Conservation (phyloP, 2,329 filamentous ascomycete species). For the Neonectria faginata region DNA sequence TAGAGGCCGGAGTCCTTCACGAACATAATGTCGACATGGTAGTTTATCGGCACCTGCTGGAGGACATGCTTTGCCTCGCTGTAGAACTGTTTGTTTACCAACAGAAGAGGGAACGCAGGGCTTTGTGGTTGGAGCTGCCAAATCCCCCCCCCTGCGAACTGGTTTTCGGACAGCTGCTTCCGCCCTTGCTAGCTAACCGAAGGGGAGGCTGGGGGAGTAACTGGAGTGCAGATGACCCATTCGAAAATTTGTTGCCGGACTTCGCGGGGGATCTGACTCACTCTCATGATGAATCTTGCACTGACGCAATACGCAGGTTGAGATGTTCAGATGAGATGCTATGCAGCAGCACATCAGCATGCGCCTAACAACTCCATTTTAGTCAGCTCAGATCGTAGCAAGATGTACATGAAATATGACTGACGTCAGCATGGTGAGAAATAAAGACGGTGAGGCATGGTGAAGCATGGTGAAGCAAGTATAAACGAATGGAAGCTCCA, state of each 20-base stretch:
- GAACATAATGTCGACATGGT: constrained; percentile 31
- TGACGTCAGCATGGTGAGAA: too few relatives aligned
- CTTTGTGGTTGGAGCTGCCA: neutral
- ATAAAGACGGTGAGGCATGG: too few relatives aligned
- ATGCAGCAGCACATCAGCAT: too few relatives aligned
- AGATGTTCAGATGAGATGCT: too few relatives aligned
- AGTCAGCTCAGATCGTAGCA: too few relatives aligned
- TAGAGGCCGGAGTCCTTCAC: constrained; percentile 22
- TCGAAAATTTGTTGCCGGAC: constrained; percentile 20
- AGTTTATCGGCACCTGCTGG: neutral
- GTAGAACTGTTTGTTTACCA: constrained; percentile 14
- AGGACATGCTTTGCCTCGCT: neutral
- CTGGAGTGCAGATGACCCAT: constrained; percentile 1
- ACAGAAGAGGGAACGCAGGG: neutral
- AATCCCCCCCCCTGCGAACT: neutral
- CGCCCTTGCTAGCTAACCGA: constrained; percentile 16
- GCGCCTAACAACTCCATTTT: too few relatives aligned
- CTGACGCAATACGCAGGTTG: too few relatives aligned
- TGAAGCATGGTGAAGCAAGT: too few relatives aligned
- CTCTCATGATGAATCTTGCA: too few relatives aligned
- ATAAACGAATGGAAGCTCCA: too few relatives aligned
- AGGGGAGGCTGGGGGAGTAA: neutral
- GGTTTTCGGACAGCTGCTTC: neutral
- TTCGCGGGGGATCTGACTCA: constrained; percentile 16
- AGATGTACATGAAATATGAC: too few relatives aligned